phyloP scores from a whole-genome alignment of 306 rosid species.

The Vigna nakashimae region DNA sequence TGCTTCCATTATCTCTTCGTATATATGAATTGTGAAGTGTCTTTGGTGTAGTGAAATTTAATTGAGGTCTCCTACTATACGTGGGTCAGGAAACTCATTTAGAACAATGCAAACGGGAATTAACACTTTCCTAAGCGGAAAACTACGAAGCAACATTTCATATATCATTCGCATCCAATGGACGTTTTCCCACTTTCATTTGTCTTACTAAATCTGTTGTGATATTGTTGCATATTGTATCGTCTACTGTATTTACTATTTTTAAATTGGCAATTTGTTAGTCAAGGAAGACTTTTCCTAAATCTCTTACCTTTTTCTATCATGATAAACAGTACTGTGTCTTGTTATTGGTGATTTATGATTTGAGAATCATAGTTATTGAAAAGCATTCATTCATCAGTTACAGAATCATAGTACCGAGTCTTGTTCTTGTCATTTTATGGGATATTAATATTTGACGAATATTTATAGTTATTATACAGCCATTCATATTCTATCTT shows the following conservation, averaged over 20 bases:
- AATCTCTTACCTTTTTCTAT: background rate
- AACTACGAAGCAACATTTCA: no score
- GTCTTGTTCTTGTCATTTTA: background rate
- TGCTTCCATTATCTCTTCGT: slow-evolving; percentile 7
- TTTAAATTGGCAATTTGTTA: slow-evolving; percentile 17
- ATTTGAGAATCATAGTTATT: background rate
- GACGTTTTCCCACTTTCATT: no score
- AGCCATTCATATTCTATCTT: slow-evolving; percentile 9
- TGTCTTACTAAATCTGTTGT: background rate
- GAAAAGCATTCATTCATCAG: background rate
- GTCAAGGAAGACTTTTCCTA: background rate
- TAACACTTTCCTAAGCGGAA: no score
- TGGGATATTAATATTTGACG: slow-evolving; percentile 29
- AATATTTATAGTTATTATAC: slow-evolving; percentile 1
- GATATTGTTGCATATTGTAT: background rate
- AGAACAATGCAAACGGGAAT: no score
- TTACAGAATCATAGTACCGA: background rate
- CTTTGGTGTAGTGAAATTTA: slow-evolving; percentile 18
- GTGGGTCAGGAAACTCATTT: no score
- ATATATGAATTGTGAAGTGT: background rate
- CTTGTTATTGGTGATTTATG: slow-evolving; percentile 14
- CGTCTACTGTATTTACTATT: background rate
- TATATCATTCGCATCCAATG: no score
- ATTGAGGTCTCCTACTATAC: background rate
- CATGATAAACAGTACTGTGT: slow-evolving; percentile 21